These are phyloP conservation scores for Talaromyces piceae DNA, from an alignment of 2,329 filamentous ascomycete genomes.

Conservation along the genomic window DNA sequence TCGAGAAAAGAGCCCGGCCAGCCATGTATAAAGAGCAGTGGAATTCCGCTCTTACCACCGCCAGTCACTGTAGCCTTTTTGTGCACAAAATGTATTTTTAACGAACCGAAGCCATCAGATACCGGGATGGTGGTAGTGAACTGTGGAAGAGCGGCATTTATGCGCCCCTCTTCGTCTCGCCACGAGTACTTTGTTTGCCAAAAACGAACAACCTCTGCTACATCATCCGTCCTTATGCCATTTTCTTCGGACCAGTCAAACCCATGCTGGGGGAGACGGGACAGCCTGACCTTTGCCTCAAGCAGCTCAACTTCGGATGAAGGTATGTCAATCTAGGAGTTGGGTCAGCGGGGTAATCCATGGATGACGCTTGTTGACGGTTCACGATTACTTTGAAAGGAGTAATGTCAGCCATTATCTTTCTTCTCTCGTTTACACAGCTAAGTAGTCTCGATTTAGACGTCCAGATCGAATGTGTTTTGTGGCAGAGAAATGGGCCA, in stretches of 20 bases:
- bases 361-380: neutral
- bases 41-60: neutral
- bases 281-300: neutral
- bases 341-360: neutral
- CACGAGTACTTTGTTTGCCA: constrained; percentile 2
- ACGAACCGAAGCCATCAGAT: neutral
- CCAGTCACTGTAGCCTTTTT: neutral
- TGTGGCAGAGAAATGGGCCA: too few species aligned
- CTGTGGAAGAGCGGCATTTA: constrained; percentile 1
- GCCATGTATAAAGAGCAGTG: constrained; percentile 17
- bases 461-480: too few species aligned
- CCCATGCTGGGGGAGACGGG: neutral
- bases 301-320: neutral
- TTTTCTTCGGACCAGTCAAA: neutral
- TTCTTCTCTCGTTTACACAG: too few species aligned
- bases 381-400: neutral
- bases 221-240: neutral
- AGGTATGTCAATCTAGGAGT: neutral
- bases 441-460: too few species aligned
- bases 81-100: neutral
- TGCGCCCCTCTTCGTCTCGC: constrained; percentile 1
- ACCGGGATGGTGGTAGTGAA: constrained; percentile 1
- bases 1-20: constrained; percentile 19
- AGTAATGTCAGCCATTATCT: neutral
- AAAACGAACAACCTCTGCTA: neutral